Percentiles rank a stretch among this genome's conserved stretches.
These are phyloP conservation scores for Lippia alba DNA, from an alignment of 305 asterid species.

Conservation along the genomic window DNA sequence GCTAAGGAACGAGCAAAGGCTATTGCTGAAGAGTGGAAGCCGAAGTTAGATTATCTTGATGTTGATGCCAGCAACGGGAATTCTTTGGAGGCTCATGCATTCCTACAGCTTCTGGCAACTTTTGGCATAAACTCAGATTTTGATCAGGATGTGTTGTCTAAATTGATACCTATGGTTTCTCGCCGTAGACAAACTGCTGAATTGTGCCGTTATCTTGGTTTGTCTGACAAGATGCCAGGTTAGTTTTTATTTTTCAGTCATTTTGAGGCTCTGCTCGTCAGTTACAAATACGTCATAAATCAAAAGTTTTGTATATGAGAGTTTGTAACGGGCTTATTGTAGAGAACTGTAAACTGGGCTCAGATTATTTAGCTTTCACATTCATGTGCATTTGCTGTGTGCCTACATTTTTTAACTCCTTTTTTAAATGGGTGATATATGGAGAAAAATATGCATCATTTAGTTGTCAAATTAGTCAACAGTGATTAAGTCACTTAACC, in stretches of 20 bases:
- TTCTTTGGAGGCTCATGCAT: slow-evolving; percentile 98
- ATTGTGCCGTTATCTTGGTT: slow-evolving; percentile 91
- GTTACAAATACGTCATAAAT: not conserved
- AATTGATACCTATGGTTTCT: slow-evolving; percentile 96
- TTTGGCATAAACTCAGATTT: slow-evolving; percentile 89
- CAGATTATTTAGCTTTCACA: no score
- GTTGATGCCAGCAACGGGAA: slow-evolving; percentile 95
- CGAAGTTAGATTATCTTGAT: slow-evolving; percentile 86
- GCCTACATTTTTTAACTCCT: no score
- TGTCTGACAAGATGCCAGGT: slow-evolving; percentile 98
- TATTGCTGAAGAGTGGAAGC: slow-evolving; percentile 96
- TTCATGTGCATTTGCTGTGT: no score
- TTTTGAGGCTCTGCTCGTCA: not conserved
- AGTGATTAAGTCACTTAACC: no score
- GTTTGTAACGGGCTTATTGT: slow-evolving; percentile 4
- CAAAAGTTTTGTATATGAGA: not conserved
- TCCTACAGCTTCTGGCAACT: slow-evolving; percentile 91
- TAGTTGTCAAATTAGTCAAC: no score
- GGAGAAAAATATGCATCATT: no score
- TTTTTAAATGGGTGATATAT: no score
- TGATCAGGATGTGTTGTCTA: slow-evolving; percentile 78
- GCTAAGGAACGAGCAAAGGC: slow-evolving; percentile 83
- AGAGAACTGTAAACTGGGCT: not conserved
- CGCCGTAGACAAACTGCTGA: slow-evolving; percentile 99
- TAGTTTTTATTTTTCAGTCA: slow-evolving; percentile 30